Percentiles rank a stretch among this genome's conserved stretches.
Conservation (phyloP, 108 stramenopile genomes). For the Nannochloropsis granulata region DNA sequence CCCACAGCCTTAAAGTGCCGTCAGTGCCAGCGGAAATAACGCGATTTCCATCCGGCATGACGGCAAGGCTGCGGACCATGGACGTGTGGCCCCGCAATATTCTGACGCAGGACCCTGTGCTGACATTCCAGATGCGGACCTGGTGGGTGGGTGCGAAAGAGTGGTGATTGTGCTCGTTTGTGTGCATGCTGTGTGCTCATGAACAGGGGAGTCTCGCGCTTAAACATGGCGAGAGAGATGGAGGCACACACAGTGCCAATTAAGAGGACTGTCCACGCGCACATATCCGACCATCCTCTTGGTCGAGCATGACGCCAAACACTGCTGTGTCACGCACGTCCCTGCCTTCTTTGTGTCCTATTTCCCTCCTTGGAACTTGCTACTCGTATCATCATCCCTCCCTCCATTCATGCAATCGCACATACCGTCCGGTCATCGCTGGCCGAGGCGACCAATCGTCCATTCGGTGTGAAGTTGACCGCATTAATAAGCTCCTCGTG, state of each 20-base stretch:
- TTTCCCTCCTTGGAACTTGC: no score
- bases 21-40: not conserved
- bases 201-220: no score
- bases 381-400: no score
- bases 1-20: not conserved
- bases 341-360: no score
- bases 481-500: not conserved
- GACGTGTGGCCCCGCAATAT: not conserved
- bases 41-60: not conserved
- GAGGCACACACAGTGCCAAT: no score
- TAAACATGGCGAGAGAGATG: no score
- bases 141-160: not conserved
- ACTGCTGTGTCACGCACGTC: no score
- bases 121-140: not conserved
- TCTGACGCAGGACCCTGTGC: not conserved
- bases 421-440: not conserved
- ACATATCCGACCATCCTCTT: no score
- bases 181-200: no score
- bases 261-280: no score
- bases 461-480: not conserved
- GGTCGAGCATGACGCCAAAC: no score
- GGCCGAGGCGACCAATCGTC: not conserved
- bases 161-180: not conserved
- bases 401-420: no score
- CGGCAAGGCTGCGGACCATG: not conserved